Conservation (phyloP, 2,329 filamentous ascomycete species). For the Claviceps pazoutovae region DNA sequence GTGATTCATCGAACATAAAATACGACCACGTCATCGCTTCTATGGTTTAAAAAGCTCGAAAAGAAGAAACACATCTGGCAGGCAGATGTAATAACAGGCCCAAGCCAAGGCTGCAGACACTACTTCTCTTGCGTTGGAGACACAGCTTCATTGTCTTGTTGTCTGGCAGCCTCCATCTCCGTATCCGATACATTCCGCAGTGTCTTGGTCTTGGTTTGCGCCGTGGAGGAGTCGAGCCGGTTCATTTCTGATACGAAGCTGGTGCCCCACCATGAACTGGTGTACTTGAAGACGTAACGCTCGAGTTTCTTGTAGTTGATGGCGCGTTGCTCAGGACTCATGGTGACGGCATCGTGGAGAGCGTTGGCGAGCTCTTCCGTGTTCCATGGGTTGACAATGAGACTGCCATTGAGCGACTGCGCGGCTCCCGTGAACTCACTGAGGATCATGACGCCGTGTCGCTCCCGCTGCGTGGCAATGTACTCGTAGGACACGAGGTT, state of each 20-base stretch:
- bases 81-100: not conserved
- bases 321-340: conserved; percentile 77
- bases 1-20: not conserved
- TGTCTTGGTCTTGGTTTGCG: conserved; percentile 28
- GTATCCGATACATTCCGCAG: conserved; percentile 27
- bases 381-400: conserved; percentile 98
- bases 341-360: conserved; percentile 92
- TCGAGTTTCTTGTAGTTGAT: conserved; percentile 84
- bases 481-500: conserved; percentile 98
- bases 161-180: conserved; percentile 15
- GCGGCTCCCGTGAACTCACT: conserved; percentile 95
- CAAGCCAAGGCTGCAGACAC: no score
- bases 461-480: conserved; percentile 81
- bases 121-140: conserved; percentile 2
- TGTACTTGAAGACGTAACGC: conserved; percentile 95
- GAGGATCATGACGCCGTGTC: conserved; percentile 85
- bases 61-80: not conserved
- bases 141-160: conserved; percentile 5
- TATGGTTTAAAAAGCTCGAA: not conserved
- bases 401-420: conserved; percentile 80
- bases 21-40: not conserved
- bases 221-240: conserved; percentile 29
- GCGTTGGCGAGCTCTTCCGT: conserved; percentile 88
- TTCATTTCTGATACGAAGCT: conserved; percentile 78
- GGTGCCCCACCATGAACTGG: conserved; percentile 91